Evolutionary conservation across 495 filamentous ascomycete species (phyloP).

Genomic region (Aspergillus ellipticus): DNA sequence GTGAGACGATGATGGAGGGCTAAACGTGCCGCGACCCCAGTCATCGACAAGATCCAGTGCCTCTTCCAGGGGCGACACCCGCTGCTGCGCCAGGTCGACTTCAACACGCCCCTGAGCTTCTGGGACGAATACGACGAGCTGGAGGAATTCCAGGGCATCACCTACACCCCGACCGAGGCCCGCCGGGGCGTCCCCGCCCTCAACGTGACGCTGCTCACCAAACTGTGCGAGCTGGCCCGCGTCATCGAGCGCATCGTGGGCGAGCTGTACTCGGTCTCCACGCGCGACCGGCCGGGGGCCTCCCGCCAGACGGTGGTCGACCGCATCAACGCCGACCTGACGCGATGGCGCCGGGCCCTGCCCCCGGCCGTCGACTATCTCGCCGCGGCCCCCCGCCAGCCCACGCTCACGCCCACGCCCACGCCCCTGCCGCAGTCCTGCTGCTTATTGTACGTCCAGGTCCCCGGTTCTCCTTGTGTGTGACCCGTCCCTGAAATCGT

Average conservation of each 20-base stretch:
- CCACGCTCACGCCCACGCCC: not conserved
- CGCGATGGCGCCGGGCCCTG: not conserved
- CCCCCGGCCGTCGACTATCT: not conserved
- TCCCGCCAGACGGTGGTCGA: not conserved
- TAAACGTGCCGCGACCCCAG: not conserved
- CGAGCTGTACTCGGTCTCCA: constrained; percentile 19
- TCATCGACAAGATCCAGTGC: constrained; percentile 31
- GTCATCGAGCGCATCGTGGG: constrained; percentile 30
- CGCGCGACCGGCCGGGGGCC: not conserved
- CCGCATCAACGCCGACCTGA: not conserved
- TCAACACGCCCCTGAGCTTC: constrained; percentile 27
- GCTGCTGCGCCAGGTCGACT: constrained; percentile 25
- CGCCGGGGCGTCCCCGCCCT: not conserved
- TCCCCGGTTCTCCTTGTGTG: not conserved
- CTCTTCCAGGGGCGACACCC: constrained; percentile 32
- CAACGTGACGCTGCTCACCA: not conserved
- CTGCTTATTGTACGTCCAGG: not conserved
- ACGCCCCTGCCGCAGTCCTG: not conserved
- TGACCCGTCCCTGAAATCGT: not conserved
- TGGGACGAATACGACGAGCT: constrained; percentile 33
- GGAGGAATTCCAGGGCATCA: constrained; percentile 3
- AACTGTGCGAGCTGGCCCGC: constrained; percentile 26
- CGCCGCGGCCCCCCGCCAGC: not conserved
- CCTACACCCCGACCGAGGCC: not conserved
- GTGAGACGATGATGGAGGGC: not conserved